These are phyloP conservation scores for Hypoxylon lenormandii DNA, from an alignment of 495 filamentous ascomycete species.

Conservation along the genomic window DNA sequence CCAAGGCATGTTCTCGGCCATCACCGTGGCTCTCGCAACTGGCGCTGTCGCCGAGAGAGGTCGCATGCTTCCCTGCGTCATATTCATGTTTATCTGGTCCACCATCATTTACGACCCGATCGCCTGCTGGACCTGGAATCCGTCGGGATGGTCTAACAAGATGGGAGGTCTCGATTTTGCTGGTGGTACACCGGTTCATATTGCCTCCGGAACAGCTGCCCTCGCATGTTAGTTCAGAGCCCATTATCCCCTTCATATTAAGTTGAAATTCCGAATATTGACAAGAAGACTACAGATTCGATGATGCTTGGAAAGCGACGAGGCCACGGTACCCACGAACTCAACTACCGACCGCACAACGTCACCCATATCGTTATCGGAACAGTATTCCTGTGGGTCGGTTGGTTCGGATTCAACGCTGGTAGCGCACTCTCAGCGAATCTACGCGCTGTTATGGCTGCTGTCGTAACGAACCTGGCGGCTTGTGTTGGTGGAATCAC, in stretches of 20 bases:
- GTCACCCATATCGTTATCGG: conserved; percentile 97
- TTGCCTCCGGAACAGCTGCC: conserved; percentile 88
- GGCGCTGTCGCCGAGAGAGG: conserved; percentile 93
- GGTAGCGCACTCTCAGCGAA: conserved; percentile 91
- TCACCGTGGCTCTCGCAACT: conserved; percentile 93
- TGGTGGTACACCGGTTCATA: conserved; percentile 95
- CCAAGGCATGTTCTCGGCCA: conserved; percentile 97
- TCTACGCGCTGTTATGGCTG: conserved; percentile 84
- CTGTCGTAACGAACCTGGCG: conserved; percentile 76
- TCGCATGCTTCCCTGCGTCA: conserved; percentile 89
- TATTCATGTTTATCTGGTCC: conserved; percentile 97
- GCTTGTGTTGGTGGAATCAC: conserved; percentile 91
- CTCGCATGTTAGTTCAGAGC: conserved; percentile 68
- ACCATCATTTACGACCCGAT: conserved; percentile 95
- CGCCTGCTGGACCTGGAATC: conserved; percentile 99
- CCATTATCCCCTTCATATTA: conserved; percentile 71
- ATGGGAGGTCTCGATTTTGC: conserved; percentile 95
- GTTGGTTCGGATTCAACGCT: conserved; percentile 99
- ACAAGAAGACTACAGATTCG: conserved; percentile 66
- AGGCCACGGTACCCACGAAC: conserved; percentile 85
- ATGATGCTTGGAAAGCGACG: conserved; percentile 91
- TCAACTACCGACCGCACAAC: conserved; percentile 98
- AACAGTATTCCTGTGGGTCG: conserved; percentile 98
- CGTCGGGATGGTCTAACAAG: conserved; percentile 81
- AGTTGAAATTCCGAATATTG: conserved; percentile 1